Base-by-base conservation (phyloP, 805 yeast genomes). In the Wickerhamomyces chaumierensis region DNA sequence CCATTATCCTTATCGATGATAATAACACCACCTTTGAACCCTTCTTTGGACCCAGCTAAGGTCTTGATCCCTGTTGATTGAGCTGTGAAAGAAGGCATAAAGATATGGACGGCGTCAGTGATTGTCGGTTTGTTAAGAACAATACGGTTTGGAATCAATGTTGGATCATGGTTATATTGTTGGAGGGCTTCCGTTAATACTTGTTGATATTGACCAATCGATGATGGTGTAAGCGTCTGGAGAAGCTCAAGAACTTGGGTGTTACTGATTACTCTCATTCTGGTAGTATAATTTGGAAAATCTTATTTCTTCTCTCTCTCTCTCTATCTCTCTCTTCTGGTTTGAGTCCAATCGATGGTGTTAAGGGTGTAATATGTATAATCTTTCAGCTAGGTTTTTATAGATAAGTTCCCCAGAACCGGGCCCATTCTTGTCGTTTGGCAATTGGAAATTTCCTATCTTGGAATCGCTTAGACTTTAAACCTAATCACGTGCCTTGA, bases 71-170 rank as follows among this genome's bases (percentile, higher is more conserved):
- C 85, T 13, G 71, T 76, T 21, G 18, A 15, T 9, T 56, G 48
- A 4, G 68, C 64, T 14, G 75, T 74, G 4, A 71, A 63, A n/a
- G 80, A 71, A 3, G 82, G 81, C 85, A 78, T 78, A 54, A 74
- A 75, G 23, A 78, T 48, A 52, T 78, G 82, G 2, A 69, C 62
- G 3, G 71, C 53, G 19, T 42, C 46, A 4, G 39, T 40, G 17
- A 52, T 45, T 43, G 61, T 56, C 34, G 65, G 52, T 46, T 71
- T 54, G 21, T 51, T 47, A 34, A 65, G 52, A 6, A 72, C 76
- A 5, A 68, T 71, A 48, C 84, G 57, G 31, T 68, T 73, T 3
- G 84, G 84, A 16, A 74, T 68, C 17, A 68, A 52, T 1, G 63
- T 47, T 3, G 71, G 72, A 44, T 71, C 66, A 2, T 53, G 25